Evolutionary conservation across 1,139 yeast species (phyloP).

Genomic region (Blastobotrys proliferans): DNA sequence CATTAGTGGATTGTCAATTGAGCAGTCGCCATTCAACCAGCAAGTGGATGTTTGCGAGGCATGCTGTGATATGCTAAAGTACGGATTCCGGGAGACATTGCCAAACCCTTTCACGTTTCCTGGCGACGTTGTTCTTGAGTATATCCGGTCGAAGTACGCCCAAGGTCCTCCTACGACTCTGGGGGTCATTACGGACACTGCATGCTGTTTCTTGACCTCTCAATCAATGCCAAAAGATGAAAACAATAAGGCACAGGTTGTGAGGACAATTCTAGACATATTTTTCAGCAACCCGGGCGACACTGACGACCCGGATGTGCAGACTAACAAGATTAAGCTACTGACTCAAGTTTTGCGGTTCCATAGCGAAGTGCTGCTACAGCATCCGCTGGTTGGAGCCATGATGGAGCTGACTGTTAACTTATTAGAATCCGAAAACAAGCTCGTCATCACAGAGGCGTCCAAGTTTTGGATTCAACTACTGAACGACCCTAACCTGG

Average conservation of each 20-base stretch:
- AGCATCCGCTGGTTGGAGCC: constrained; percentile 17
- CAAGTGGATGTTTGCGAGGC: constrained; percentile 50
- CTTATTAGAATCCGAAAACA: constrained; percentile 53
- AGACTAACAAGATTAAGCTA: constrained; percentile 25
- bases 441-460: constrained; percentile 59
- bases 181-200: constrained; percentile 29
- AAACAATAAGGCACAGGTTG: constrained; percentile 10
- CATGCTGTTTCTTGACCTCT: constrained; percentile 29
- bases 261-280: constrained; percentile 19
- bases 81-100: constrained; percentile 67
- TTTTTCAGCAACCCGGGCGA: constrained; percentile 16
- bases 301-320: constrained; percentile 26
- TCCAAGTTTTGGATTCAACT: constrained; percentile 64
- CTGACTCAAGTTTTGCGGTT: constrained; percentile 25
- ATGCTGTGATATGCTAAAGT: constrained; percentile 53
- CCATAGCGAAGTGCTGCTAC: constrained; percentile 17
- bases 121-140: constrained; percentile 42
- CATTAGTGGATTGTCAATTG: constrained; percentile 44
- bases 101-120: constrained; percentile 61
- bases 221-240: neutral
- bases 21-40: constrained; percentile 35
- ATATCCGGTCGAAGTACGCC: constrained; percentile 41
- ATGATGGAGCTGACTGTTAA: constrained; percentile 35
- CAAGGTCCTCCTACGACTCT: constrained; percentile 25
- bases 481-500: constrained; percentile 26